Evolutionary conservation across 208 protist species (phyloP).

Genomic region (Acanthamoeba culbertsoni): DNA sequence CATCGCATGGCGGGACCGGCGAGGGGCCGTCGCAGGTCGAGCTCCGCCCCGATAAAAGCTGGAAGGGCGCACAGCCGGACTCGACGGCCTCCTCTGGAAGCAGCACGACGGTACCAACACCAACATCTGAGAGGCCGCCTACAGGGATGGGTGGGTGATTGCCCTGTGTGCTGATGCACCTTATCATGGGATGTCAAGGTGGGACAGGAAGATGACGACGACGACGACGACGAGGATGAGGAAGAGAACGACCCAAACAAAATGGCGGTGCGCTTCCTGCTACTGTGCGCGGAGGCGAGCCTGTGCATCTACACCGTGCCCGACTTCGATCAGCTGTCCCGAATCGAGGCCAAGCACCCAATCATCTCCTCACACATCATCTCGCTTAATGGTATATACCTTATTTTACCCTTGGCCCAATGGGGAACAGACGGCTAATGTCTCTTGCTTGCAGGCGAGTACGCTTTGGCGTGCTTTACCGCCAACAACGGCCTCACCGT

Average conservation of each 20-base stretch:
- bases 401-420: not conserved
- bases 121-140: too few relatives aligned
- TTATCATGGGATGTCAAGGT: too few relatives aligned
- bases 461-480: not conserved
- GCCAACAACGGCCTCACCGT: not conserved
- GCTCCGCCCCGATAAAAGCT: not conserved
- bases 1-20: not conserved
- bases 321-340: not conserved
- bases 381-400: not conserved
- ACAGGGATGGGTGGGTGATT: too few relatives aligned
- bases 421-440: not conserved
- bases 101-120: too few relatives aligned
- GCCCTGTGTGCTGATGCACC: too few relatives aligned
- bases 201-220: not conserved
- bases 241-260: constrained; percentile 5
- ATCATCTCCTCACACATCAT: constrained; percentile 1
- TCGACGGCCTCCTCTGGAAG: too few relatives aligned
- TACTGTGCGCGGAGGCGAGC: not conserved
- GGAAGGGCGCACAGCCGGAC: not conserved
- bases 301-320: constrained; percentile 31
- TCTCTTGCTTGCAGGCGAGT: not conserved
- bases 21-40: not conserved
- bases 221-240: not conserved
- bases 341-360: not conserved
- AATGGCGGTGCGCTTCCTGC: constrained; percentile 22